A percentile compares a stretch with the other conserved stretches of the same genome.
These are phyloP conservation scores for Seiridium unicorne DNA, from an alignment of 2,329 filamentous ascomycete genomes.

Conservation along the genomic window DNA sequence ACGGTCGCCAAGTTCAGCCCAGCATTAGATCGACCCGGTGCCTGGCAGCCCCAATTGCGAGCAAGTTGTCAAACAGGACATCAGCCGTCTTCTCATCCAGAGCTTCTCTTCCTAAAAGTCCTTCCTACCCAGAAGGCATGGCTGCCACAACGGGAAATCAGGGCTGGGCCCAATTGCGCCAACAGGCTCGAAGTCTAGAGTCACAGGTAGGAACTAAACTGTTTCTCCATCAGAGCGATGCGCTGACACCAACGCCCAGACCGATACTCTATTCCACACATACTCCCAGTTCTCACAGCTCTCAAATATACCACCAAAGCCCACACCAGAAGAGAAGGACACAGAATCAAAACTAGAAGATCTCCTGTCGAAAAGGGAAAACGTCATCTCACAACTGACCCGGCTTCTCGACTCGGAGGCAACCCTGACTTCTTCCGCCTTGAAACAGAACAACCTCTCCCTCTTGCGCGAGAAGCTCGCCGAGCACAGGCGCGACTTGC, in stretches of 20 bases:
- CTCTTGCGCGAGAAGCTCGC: conserved; percentile 87
- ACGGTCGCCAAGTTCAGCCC: too few species aligned
- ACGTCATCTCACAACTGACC: conserved; percentile 75
- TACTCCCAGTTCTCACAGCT: conserved; percentile 90
- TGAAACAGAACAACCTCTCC: conserved; percentile 95
- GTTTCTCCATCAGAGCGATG: neutral
- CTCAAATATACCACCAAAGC: conserved; percentile 75
- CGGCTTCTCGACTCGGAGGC: conserved; percentile 93
- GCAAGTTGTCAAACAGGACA: neutral
- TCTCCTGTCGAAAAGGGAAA: conserved; percentile 80
- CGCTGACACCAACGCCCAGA: conserved; percentile 50
- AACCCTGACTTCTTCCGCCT: conserved; percentile 78
- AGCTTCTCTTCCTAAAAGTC: neutral
- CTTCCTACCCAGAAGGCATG: conserved; percentile 34
- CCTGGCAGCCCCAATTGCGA: too few species aligned
- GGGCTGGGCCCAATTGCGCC: conserved; percentile 91
- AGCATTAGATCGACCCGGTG: too few species aligned
- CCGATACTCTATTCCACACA: conserved; percentile 76
- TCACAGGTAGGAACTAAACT: conserved; percentile 65
- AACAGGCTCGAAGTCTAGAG: conserved; percentile 86
- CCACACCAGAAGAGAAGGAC: conserved; percentile 78
- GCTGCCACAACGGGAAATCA: conserved; percentile 52
- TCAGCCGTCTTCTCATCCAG: neutral
- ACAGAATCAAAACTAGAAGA: conserved; percentile 83
- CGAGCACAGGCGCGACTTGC: conserved; percentile 81